Evolutionary conservation across 805 yeast species (phyloP).

Genomic region (Ogataea philodendri): DNA sequence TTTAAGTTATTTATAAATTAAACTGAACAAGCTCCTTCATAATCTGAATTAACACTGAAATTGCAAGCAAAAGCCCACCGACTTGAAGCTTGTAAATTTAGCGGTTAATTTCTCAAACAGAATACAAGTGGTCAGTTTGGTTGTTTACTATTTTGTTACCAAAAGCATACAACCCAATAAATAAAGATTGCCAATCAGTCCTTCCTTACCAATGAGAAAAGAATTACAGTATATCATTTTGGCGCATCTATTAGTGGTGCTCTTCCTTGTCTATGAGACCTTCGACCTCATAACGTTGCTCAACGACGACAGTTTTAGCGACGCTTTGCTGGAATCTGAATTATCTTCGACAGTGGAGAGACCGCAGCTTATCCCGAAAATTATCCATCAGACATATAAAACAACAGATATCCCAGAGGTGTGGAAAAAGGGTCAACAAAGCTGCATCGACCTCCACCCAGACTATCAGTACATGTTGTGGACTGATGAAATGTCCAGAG

Average conservation of each 20-base stretch:
- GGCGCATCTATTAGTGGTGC: slow-evolving; percentile 55
- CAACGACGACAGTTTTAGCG: slow-evolving; percentile 67
- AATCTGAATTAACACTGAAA: too few relatives aligned
- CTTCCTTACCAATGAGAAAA: slow-evolving; percentile 47
- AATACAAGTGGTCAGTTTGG: neutral
- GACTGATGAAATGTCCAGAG: slow-evolving; percentile 83
- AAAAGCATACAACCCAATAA: too few relatives aligned
- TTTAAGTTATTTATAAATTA: slow-evolving; percentile 6
- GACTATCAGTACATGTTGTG: slow-evolving; percentile 86
- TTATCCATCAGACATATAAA: slow-evolving; percentile 91
- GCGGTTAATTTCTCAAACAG: neutral
- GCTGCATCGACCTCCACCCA: slow-evolving; percentile 75
- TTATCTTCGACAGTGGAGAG: slow-evolving; percentile 45
- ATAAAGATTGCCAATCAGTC: too few relatives aligned
- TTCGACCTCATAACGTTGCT: slow-evolving; percentile 71
- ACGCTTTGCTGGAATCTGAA: slow-evolving; percentile 62
- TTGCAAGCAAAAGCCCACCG: too few relatives aligned
- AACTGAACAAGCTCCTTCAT: too few relatives aligned
- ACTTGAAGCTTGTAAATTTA: neutral
- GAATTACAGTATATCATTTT: slow-evolving; percentile 61
- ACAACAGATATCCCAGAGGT: slow-evolving; percentile 72
- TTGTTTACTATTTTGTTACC: slow-evolving; percentile 2
- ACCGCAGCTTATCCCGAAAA: slow-evolving; percentile 73
- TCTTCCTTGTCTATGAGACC: slow-evolving; percentile 57
- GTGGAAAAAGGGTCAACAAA: slow-evolving; percentile 77